A percentile compares a stretch with the other conserved stretches of the same genome.
These are phyloP conservation scores for Platanthera zijinensis DNA, from an alignment of 106 monocot genomes.

Conservation along the genomic window DNA sequence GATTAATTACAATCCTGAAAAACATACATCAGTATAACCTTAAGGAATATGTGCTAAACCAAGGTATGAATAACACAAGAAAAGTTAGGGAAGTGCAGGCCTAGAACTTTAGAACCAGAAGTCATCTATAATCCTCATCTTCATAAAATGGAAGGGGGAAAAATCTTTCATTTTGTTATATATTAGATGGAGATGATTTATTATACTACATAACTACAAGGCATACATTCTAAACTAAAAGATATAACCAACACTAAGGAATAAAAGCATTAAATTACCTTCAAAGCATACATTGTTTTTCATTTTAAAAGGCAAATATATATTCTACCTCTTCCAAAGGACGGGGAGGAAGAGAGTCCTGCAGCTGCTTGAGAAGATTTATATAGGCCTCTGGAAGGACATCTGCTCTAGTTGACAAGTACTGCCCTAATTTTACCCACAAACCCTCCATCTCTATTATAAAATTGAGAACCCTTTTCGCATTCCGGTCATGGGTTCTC, in stretches of 20 bases:
- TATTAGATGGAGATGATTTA: neutral
- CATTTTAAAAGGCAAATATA: neutral
- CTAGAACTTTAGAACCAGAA: neutral
- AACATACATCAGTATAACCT: too few relatives aligned
- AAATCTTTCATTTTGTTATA: neutral
- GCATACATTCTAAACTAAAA: neutral
- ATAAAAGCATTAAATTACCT: neutral
- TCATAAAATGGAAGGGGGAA: neutral
- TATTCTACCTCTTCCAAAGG: slow-evolving; percentile 63
- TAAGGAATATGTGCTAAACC: too few relatives aligned
- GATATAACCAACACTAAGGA: neutral
- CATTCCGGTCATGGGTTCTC: slow-evolving; percentile 79
- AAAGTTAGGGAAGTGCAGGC: neutral
- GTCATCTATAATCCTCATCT: neutral
- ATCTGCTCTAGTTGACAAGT: slow-evolving; percentile 92
- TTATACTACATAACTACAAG: neutral
- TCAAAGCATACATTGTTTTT: neutral
- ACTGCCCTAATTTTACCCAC: slow-evolving; percentile 98
- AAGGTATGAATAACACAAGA: too few relatives aligned
- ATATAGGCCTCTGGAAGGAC: slow-evolving; percentile 91
- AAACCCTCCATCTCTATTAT: slow-evolving; percentile 93
- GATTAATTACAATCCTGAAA: too few relatives aligned
- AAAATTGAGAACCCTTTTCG: slow-evolving; percentile 67
- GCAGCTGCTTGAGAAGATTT: slow-evolving; percentile 66
- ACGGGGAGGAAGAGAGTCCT: slow-evolving; percentile 96